Evolutionary conservation across 352 stramenopile species (phyloP), one percentile per base, ranked within the genome.

Genomic region (Globisporangium nunn): DNA sequence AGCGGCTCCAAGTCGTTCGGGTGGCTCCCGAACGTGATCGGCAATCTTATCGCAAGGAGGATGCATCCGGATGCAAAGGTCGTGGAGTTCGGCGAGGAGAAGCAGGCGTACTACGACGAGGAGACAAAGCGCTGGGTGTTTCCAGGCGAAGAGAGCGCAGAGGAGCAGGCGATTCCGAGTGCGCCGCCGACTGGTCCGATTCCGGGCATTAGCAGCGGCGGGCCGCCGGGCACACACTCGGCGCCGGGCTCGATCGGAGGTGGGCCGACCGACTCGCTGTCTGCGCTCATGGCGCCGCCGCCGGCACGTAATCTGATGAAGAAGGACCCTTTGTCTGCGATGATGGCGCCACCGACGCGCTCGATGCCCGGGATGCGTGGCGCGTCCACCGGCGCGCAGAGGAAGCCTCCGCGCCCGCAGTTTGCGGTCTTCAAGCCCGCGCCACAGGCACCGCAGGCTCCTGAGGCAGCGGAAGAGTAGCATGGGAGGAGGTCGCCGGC

Each of bases 111-210:
- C 56, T 95, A 75, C 50, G 81, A 90, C 59, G 69, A 95, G 58
- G 67, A 88, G 33, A 75, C 79, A 45, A 91, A 95, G 64, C 74
- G 84, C n/a, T 95, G 86, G 86, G 72, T 95, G 6, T 94, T 95
- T 63, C 86, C 86, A 44, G 86, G 79, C 28, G 86, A 93, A 68
- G 74, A 70, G 1, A 68, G 75, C n/a, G 50, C 68, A 1, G 84
- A 91, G 23, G 82, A 92, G 58, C 61, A 70, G 4, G 31, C 66
- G 12, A 83, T 79, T 56, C 84, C 83, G 11, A 88, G 76, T 15
- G 81, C 84, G 0, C 86, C 86, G 10, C 86, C 85, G 1, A 93
- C 58, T 10, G 83, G 79, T 5, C 79, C 81, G 15, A 47, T 85
- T 41, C 74, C 78, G 35, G 72, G 70, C 45, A 91, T 74, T 45